These are phyloP conservation scores for Monilinia fructicola DNA, from an alignment of 2,329 filamentous ascomycete genomes.

Conservation along the genomic window DNA sequence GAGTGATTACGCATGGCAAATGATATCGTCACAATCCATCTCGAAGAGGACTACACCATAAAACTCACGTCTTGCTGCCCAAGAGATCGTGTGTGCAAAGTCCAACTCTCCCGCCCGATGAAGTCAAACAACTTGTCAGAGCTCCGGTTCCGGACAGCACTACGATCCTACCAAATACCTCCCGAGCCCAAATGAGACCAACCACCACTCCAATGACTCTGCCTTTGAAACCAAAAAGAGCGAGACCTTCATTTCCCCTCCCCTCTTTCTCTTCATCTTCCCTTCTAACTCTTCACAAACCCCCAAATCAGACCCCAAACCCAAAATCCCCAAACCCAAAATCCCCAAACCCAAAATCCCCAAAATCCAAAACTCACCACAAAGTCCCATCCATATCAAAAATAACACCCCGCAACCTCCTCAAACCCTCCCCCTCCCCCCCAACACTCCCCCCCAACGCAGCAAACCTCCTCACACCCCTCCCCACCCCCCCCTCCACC, in stretches of 20 bases:
- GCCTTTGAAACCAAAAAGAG: neutral
- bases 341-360: neutral
- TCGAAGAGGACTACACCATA: neutral
- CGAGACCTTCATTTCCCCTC: slow-evolving; percentile 57
- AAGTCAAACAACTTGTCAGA: neutral
- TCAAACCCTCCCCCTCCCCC: slow-evolving; percentile 33
- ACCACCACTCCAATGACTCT: neutral
- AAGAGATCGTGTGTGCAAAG: no score
- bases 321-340: neutral
- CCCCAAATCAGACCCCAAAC: slow-evolving; percentile 69
- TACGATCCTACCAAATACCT: neutral
- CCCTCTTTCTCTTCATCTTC: slow-evolving; percentile 56
- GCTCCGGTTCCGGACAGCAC: neutral
- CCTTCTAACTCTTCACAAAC: slow-evolving; percentile 47
- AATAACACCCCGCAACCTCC: slow-evolving; percentile 60
- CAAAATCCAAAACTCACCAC: slow-evolving; percentile 60
- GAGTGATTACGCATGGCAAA: neutral
- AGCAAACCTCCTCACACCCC: slow-evolving; percentile 50
- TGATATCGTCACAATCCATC: no score
- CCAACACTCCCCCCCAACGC: slow-evolving; percentile 48
- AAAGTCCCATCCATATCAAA: slow-evolving; percentile 97
- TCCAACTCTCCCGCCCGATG: neutral
- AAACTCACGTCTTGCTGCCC: neutral
- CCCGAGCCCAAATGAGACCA: neutral
- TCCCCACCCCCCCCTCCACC: neutral